Conservation (phyloP, 768 basidiomycete genomes). For the Botryobasidium botryosum region DNA sequence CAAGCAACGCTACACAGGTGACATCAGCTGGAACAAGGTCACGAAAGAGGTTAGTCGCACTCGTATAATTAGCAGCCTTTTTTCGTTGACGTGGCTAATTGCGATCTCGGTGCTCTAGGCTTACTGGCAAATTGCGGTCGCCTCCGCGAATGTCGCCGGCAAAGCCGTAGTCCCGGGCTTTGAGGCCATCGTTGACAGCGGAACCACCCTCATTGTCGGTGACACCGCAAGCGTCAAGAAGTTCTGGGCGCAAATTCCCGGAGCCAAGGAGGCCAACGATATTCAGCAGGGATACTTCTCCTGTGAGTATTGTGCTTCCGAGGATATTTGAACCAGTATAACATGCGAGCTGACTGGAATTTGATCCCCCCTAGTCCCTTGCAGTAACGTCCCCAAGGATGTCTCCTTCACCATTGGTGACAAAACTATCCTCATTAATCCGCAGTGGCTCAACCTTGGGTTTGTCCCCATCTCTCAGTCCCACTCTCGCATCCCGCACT, state of each 20-base stretch:
- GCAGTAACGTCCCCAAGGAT: neutral
- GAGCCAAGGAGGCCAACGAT: conserved; percentile 8
- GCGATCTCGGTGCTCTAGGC: too few relatives aligned
- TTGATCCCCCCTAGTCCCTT: conserved; percentile 3
- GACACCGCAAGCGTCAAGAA: conserved; percentile 10
- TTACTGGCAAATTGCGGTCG: conserved; percentile 17
- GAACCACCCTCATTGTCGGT: conserved; percentile 18
- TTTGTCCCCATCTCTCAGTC: too few relatives aligned
- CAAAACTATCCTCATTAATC: conserved; percentile 14
- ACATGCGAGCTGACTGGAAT: neutral
- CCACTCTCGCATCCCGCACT: too few relatives aligned
- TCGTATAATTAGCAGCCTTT: too few relatives aligned
- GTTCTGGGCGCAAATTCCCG: conserved; percentile 18
- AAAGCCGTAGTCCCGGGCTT: conserved; percentile 9
- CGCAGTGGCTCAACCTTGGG: conserved; percentile 20
- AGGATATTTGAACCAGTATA: neutral
- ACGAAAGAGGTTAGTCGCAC: conserved; percentile 13
- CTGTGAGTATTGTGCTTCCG: conserved; percentile 8
- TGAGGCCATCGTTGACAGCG: conserved; percentile 21
- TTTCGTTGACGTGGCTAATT: too few relatives aligned
- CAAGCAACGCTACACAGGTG: conserved; percentile 18
- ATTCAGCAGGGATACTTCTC: conserved; percentile 11
- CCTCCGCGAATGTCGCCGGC: conserved; percentile 9
- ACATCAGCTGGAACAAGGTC: conserved; percentile 20
- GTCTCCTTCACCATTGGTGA: conserved; percentile 7